A percentile compares a stretch with the other conserved stretches of the same genome.
These are phyloP conservation scores for Butyriboletus loyo DNA, from an alignment of 768 basidiomycete genomes.

Conservation along the genomic window DNA sequence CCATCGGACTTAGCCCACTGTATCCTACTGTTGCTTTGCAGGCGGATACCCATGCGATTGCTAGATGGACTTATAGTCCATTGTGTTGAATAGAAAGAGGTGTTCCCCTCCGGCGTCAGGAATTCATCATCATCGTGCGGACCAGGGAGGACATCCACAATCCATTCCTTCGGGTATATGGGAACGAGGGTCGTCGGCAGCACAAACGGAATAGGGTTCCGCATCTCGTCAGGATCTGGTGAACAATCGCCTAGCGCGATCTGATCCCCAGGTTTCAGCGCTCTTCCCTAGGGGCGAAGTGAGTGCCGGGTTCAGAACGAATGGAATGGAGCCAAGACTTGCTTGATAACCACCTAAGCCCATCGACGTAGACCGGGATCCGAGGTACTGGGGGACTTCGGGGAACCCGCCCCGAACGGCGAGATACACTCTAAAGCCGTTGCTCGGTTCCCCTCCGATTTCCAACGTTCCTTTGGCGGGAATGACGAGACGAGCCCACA, in stretches of 20 bases:
- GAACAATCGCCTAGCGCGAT: slow-evolving; percentile 39
- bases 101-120: slow-evolving; percentile 45
- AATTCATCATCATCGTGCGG: slow-evolving; percentile 62
- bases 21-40: slow-evolving; percentile 44
- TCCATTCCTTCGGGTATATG: slow-evolving; percentile 47
- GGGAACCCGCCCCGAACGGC: slow-evolving; percentile 61
- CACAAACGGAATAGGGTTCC: neutral
- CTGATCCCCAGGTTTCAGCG: slow-evolving; percentile 50
- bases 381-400: slow-evolving; percentile 51
- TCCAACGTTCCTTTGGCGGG: slow-evolving; percentile 43
- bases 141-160: slow-evolving; percentile 53
- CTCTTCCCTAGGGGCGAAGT: slow-evolving; percentile 41
- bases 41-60: slow-evolving; percentile 62
- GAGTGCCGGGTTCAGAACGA: slow-evolving; percentile 1
- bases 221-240: slow-evolving; percentile 17
- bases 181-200: slow-evolving; percentile 38
- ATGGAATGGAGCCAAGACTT: slow-evolving; percentile 1
- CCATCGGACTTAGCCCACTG: slow-evolving; percentile 55
- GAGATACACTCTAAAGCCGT: slow-evolving; percentile 55
- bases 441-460: slow-evolving; percentile 29
- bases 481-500: slow-evolving; percentile 51
- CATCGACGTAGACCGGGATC: slow-evolving; percentile 64
- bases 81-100: slow-evolving; percentile 46
- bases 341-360: slow-evolving; percentile 61
- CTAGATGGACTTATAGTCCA: slow-evolving; percentile 57